Conservation (phyloP, 352 stramenopile species). For the Lagenidium sp. region DNA sequence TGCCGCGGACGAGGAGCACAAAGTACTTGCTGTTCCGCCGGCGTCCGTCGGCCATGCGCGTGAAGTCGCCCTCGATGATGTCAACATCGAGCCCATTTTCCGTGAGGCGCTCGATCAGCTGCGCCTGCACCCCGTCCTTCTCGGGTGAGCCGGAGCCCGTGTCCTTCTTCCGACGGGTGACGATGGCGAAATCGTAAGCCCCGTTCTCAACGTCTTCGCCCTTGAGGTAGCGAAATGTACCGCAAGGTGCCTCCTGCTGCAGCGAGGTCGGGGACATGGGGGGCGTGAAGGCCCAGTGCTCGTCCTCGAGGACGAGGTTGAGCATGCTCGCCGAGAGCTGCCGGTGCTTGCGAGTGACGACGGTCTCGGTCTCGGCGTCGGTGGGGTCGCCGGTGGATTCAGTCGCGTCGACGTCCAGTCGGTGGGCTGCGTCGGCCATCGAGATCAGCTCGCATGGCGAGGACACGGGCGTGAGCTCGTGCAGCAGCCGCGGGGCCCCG, state of each 20-base stretch:
- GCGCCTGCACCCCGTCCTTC: constrained; percentile 25
- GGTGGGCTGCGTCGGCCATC: neutral
- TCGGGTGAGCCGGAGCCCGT: constrained; percentile 11
- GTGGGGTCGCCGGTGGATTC: neutral
- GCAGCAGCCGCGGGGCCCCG: neutral
- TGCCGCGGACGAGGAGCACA: constrained; percentile 61
- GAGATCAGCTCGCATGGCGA: too few species aligned
- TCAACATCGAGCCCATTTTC: constrained; percentile 60
- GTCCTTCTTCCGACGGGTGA: constrained; percentile 31
- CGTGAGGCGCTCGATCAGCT: constrained; percentile 51
- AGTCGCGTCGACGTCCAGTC: neutral
- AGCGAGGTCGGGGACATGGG: constrained; percentile 25
- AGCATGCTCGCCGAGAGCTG: constrained; percentile 39
- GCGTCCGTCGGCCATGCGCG: constrained; percentile 17
- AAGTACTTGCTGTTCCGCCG: constrained; percentile 50
- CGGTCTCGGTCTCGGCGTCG: neutral
- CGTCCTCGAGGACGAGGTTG: constrained; percentile 44
- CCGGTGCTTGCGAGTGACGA: constrained; percentile 9
- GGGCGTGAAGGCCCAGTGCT: constrained; percentile 43
- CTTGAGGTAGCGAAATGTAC: constrained; percentile 49
- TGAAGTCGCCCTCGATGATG: constrained; percentile 67
- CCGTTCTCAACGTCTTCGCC: constrained; percentile 34
- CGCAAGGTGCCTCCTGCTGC: constrained; percentile 18
- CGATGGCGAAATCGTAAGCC: constrained; percentile 69
- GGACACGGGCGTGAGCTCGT: too few species aligned